phyloP scores from a whole-genome alignment of 2,329 filamentous ascomycete species.

The Teratosphaeria gauchensis region DNA sequence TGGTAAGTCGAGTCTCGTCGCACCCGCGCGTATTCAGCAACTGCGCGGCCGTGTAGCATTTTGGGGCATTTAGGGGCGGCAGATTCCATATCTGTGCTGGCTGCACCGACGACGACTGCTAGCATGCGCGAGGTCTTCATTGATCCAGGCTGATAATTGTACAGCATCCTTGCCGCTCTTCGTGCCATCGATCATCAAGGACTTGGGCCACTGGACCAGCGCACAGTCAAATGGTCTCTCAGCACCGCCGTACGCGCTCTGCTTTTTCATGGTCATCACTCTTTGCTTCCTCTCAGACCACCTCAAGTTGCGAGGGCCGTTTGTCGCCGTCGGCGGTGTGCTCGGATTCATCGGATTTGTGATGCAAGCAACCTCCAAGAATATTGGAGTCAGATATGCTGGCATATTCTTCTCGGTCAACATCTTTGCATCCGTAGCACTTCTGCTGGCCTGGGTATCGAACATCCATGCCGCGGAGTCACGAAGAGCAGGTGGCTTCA shows the following conservation, averaged over 20 bases:
- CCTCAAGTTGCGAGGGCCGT: conserved; percentile 30
- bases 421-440: conserved; percentile 18
- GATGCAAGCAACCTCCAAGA: conserved; percentile 19
- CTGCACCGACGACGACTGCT: not conserved
- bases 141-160: not conserved
- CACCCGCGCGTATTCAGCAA: not conserved
- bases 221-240: conserved; percentile 55
- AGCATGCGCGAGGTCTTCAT: not conserved
- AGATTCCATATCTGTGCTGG: not conserved
- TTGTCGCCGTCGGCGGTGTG: conserved; percentile 27
- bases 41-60: too few species aligned
- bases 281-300: conserved; percentile 30
- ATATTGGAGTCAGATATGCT: conserved; percentile 24
- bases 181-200: conserved; percentile 33
- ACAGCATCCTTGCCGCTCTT: conserved; percentile 26
- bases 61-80: too few species aligned
- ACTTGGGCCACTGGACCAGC: conserved; percentile 54
- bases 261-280: conserved; percentile 31
- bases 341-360: conserved; percentile 33
- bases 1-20: conserved; percentile 30
- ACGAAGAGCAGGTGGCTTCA: conserved; percentile 30
- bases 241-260: conserved; percentile 33
- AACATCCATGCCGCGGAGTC: conserved; percentile 28
- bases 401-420: conserved; percentile 26
- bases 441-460: conserved; percentile 8